Base-by-base conservation (phyloP, 2,329 filamentous ascomycete genomes). In the Neofusicoccum kwambonambiense region DNA sequence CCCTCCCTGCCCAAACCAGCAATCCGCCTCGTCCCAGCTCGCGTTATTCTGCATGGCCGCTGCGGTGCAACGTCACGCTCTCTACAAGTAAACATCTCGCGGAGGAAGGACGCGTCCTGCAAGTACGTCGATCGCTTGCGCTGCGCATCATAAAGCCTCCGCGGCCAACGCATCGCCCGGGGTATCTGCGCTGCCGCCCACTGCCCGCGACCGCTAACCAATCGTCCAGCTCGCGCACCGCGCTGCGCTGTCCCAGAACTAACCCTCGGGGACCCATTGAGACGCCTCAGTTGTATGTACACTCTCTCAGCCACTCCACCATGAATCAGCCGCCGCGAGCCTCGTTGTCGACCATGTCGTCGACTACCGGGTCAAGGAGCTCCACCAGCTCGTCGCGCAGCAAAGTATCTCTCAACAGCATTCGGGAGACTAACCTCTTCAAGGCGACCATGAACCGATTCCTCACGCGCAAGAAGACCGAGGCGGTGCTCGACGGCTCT, bases 391-490 rank as follows among this genome's bases (percentile, higher is more conserved):
- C 63, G 7, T 8, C 52, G 37, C 63, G 54, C 44, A 64, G 47
- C 35, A 56, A 31, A 15, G n/a, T 37, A 12, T 47, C 39, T 31
- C 41, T 45, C 34, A 54, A 49, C 61, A 51, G 35, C 62, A 19
- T 47, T 31, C 52, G 63, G 35, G 22, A 52, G 63, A 64, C 63
- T 64, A 64, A 64, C 63, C 54, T 64, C 3, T 64, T 60, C 54
- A 64, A 64, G 63, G 63, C 63, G 70, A 76, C 68, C 54, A 93
- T 93, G 90, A 93, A 94, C 79, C 87, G 90, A 64, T 92, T 93
- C 74, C 83, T 90, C 70, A 88, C 82, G 56, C 89, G 89, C 79
- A 92, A 89, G 82, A 90, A 87, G 84, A 84, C 76, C 63, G 87
- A 86, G 79, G 88, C 89, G 54, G 84, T 86, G 8, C 70, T 73